These are phyloP conservation scores for Candida chilensis DNA, from an alignment of 805 yeast genomes.

Conservation along the genomic window DNA sequence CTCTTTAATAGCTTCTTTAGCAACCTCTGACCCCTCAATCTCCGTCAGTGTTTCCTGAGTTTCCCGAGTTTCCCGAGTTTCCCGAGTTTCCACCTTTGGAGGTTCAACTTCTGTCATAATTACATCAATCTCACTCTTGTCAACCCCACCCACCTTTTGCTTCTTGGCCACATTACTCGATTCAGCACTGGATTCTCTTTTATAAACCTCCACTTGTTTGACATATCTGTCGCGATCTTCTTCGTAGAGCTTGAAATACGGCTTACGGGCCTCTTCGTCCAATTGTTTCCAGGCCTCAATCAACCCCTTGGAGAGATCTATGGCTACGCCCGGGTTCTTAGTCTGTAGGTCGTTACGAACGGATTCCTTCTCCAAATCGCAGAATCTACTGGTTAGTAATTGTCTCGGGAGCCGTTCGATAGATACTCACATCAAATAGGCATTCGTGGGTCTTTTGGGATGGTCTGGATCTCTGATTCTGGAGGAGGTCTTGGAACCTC, in stretches of 20 bases:
- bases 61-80: no score
- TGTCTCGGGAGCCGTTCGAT: background rate
- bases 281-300: conserved; percentile 82
- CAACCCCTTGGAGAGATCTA: conserved; percentile 68
- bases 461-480: conserved; percentile 66
- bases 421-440: conserved; percentile 46
- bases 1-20: no score
- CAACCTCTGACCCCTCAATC: no score
- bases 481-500: conserved; percentile 9
- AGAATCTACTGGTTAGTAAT: conserved; percentile 28
- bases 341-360: conserved; percentile 49
- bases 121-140: no score
- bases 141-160: no score
- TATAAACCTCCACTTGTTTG: conserved; percentile 57
- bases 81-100: no score
- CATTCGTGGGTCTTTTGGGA: conserved; percentile 88
- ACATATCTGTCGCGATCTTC: conserved; percentile 72
- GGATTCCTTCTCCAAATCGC: conserved; percentile 77
- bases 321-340: conserved; percentile 34
- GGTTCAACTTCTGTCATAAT: no score
- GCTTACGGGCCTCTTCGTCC: conserved; percentile 58
- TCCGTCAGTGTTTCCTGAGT: no score
- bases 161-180: no score
- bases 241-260: conserved; percentile 67
- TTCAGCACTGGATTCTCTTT: no score